phyloP scores from a whole-genome alignment of 495 filamentous ascomycete species.

The Xylaria curta region DNA sequence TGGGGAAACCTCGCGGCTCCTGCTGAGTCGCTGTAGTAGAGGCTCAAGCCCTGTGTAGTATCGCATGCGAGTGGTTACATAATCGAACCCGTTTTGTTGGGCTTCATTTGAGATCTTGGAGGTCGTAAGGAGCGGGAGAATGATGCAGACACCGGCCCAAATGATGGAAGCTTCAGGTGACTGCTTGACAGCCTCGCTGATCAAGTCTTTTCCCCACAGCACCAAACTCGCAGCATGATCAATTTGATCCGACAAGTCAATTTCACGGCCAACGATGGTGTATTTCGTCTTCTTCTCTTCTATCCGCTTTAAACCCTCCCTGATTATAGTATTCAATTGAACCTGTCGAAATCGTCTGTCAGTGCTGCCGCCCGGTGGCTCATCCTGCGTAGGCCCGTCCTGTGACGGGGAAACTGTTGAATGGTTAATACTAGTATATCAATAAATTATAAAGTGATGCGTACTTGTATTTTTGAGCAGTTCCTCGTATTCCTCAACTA shows the following conservation, averaged over 20 bases:
- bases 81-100: conserved; percentile 38
- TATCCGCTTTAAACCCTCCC: conserved; percentile 19
- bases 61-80: conserved; percentile 34
- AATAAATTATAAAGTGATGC: background rate
- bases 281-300: conserved; percentile 29
- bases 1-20: background rate
- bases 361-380: background rate
- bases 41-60: conserved; percentile 36
- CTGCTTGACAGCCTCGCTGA: conserved; percentile 31
- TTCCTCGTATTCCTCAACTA: conserved; percentile 31
- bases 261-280: conserved; percentile 30
- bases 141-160: conserved; percentile 36
- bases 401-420: background rate
- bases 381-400: background rate
- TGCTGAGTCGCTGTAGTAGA: conserved; percentile 24
- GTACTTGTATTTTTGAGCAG: conserved; percentile 28
- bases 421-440: background rate
- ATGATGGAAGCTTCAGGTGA: conserved; percentile 36
- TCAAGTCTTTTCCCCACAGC: conserved; percentile 30
- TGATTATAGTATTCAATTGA: conserved; percentile 25
- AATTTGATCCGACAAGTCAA: conserved; percentile 30
- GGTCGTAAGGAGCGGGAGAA: conserved; percentile 40
- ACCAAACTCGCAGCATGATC: conserved; percentile 25
- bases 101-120: conserved; percentile 30
- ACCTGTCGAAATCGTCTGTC: background rate